Conservation (phyloP, 441 rosid species). For the Flueggea neowawraea region DNA sequence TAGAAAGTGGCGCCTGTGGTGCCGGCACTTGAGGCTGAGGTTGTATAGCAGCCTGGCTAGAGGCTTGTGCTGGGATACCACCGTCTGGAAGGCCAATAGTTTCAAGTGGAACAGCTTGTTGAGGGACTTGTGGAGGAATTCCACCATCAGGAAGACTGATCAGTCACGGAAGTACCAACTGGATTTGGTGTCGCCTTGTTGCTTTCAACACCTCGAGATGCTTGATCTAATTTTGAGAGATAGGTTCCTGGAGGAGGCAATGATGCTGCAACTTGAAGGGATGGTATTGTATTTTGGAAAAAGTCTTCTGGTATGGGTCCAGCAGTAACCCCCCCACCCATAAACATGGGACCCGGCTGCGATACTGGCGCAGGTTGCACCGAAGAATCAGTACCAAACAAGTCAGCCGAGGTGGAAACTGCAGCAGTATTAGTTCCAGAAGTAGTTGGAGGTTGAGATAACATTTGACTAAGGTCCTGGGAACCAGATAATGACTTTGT, state of each 20-base stretch:
- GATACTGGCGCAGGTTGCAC: conserved; percentile 39
- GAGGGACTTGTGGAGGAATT: conserved; percentile 61
- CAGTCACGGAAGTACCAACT: conserved; percentile 33
- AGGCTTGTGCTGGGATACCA: conserved; percentile 75
- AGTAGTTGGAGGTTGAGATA: conserved; percentile 47
- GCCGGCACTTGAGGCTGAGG: conserved; percentile 44
- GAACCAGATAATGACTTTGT: conserved; percentile 60
- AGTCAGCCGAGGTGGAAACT: conserved; percentile 58
- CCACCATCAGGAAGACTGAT: conserved; percentile 84
- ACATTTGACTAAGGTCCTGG: conserved; percentile 65
- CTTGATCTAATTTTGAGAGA: conserved; percentile 70
- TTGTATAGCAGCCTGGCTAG: conserved; percentile 34
- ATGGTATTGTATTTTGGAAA: conserved; percentile 88
- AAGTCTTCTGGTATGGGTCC: conserved; percentile 95
- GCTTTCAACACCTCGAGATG: conserved; percentile 46
- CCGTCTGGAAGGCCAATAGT: conserved; percentile 83
- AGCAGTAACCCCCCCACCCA: conserved; percentile 45
- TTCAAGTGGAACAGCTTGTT: conserved; percentile 44
- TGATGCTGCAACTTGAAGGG: conserved; percentile 79
- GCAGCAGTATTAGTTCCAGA: conserved; percentile 37
- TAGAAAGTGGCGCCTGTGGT: conserved; percentile 42
- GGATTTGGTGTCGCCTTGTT: conserved; percentile 37
- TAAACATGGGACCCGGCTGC: conserved; percentile 50
- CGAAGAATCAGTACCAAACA: conserved; percentile 61
- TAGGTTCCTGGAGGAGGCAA: conserved; percentile 91